These are phyloP conservation scores for Fomitopsis pinicola DNA, from an alignment of 1,284 basidiomycete species.

Conservation along the genomic window DNA sequence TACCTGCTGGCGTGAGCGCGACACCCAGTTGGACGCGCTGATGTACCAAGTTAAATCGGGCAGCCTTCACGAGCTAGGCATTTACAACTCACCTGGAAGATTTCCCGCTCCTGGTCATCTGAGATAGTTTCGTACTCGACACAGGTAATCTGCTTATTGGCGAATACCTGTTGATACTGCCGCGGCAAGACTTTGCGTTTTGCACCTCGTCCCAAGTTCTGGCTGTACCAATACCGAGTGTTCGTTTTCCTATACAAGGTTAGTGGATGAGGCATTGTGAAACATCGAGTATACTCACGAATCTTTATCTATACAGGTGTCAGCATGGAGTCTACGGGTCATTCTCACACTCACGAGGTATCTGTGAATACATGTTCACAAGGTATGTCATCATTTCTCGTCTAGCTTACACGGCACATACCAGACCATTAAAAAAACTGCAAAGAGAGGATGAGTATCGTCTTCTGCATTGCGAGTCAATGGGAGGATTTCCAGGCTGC, in stretches of 20 bases:
- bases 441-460: neutral
- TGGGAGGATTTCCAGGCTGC: too few relatives aligned
- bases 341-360: slow-evolving; percentile 21
- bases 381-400: neutral
- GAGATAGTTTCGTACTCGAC: slow-evolving; percentile 63
- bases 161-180: slow-evolving; percentile 47
- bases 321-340: neutral
- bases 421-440: slow-evolving; percentile 72
- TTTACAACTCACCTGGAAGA: slow-evolving; percentile 54
- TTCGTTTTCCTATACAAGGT: slow-evolving; percentile 28
- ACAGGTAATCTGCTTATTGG: slow-evolving; percentile 68
- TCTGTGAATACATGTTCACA: slow-evolving; percentile 13
- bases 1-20: slow-evolving; percentile 42
- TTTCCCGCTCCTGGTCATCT: slow-evolving; percentile 63
- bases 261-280: neutral
- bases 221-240: slow-evolving; percentile 53
- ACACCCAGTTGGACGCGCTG: slow-evolving; percentile 44
- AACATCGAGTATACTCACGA: slow-evolving; percentile 34
- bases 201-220: slow-evolving; percentile 11
- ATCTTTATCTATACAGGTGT: slow-evolving; percentile 44
- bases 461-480: too few relatives aligned
- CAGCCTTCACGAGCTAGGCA: neutral
- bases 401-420: slow-evolving; percentile 19
- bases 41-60: neutral
- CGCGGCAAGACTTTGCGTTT: slow-evolving; percentile 40